Evolutionary conservation across 441 rosid species (phyloP).

Genomic region (Gossypium laxum): DNA sequence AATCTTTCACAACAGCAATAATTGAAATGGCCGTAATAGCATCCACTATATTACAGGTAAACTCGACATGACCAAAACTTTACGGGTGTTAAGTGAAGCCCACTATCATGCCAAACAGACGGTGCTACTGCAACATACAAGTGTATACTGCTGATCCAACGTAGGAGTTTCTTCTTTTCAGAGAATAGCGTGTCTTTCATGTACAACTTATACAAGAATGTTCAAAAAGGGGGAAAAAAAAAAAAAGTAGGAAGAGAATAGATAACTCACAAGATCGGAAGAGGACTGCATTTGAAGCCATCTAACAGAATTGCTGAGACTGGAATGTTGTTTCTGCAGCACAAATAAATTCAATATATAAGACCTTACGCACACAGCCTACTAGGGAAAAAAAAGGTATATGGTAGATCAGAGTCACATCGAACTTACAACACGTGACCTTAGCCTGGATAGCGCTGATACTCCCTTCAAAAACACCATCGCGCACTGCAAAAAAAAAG

Average conservation of each 20-base stretch:
- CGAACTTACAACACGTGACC: slow-evolving; percentile 52
- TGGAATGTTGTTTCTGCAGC: slow-evolving; percentile 48
- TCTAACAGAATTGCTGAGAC: slow-evolving; percentile 54
- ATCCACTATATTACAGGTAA: not conserved
- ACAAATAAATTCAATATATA: slow-evolving; percentile 4
- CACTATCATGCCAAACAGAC: not conserved
- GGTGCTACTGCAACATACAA: not conserved
- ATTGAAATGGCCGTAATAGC: not conserved
- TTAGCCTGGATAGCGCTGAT: slow-evolving; percentile 53
- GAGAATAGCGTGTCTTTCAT: not conserved
- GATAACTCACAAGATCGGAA: slow-evolving; percentile 44
- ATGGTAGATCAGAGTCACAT: not conserved
- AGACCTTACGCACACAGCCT: not conserved
- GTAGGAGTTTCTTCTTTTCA: not conserved
- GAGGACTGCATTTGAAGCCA: slow-evolving; percentile 85
- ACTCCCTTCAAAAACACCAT: slow-evolving; percentile 67
- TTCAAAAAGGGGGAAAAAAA: not conserved
- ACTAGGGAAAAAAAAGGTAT: not conserved
- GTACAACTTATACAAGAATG: not conserved
- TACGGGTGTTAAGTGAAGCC: not conserved
- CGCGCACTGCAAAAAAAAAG: not conserved
- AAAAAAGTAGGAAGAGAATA: not conserved
- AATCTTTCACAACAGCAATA: not conserved
- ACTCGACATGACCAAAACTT: not conserved
- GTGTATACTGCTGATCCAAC: not conserved